These are phyloP conservation scores for Phytophthora brassicae DNA, from an alignment of 352 stramenopile genomes.

Conservation along the genomic window DNA sequence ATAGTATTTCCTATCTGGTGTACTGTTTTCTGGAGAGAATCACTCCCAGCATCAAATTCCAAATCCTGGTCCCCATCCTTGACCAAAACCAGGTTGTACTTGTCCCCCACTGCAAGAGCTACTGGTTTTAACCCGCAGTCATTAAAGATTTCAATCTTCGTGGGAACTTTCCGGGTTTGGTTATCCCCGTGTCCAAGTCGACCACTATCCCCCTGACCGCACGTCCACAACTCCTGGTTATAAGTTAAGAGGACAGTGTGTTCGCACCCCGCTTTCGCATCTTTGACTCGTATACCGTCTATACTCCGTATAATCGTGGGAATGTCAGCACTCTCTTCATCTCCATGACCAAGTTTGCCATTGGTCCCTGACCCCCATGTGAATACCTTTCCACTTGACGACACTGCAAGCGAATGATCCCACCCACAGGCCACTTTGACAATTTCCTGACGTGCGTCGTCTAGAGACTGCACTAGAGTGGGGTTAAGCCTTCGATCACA, in stretches of 20 bases:
- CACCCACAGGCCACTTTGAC: constrained; percentile 70
- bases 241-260: constrained; percentile 69
- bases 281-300: constrained; percentile 49
- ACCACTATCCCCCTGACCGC: constrained; percentile 79
- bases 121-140: constrained; percentile 55
- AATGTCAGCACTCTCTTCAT: constrained; percentile 77
- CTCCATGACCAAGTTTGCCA: constrained; percentile 78
- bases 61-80: constrained; percentile 33
- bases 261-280: constrained; percentile 82
- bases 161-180: constrained; percentile 60
- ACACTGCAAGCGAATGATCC: constrained; percentile 83
- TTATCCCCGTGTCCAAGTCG: constrained; percentile 75
- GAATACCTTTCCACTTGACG: constrained; percentile 54
- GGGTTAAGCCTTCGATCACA: constrained; percentile 68
- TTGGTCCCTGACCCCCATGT: constrained; percentile 84
- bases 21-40: constrained; percentile 2
- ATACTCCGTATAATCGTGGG: constrained; percentile 57
- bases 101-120: constrained; percentile 82
- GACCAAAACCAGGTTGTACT: constrained; percentile 84
- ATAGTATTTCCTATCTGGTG: neutral
- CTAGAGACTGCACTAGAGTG: constrained; percentile 48
- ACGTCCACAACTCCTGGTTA: constrained; percentile 74
- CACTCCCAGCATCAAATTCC: neutral
- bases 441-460: constrained; percentile 62
- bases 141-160: constrained; percentile 56